Evolutionary conservation across 2,329 filamentous ascomycete species (phyloP), one percentile per base, ranked within the genome.

Genomic region (Teratosphaeria gauchensis): DNA sequence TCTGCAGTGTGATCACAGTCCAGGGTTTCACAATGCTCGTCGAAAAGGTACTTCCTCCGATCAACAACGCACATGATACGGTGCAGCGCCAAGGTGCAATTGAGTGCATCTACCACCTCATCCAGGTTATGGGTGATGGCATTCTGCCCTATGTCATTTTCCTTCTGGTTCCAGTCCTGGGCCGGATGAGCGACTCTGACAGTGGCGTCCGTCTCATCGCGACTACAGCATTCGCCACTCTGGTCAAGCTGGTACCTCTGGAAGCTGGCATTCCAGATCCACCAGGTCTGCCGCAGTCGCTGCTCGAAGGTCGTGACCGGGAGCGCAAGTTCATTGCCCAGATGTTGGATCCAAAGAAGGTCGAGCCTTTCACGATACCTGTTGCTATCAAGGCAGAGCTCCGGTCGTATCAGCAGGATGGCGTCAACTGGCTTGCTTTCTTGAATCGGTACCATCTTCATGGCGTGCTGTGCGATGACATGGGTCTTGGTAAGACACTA

Each of bases 91-190:
- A 99, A 76, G 94, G 94, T 62, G 91, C 90, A 5, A 94, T 95
- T 59, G 94, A 99, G 75, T 90, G 86, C 66, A 89, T 99, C 60
- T 99, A 99, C 71, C 94, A 99, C 74, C 79, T 99, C 60, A 99
- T 99, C 63, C 90, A 95, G 61, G 92, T 96, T 56, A 99, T 99
- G 94, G 94, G 95, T 62, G 94, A 97, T 71, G 83, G 84, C 42
- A 99, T 99, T 59, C 76, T 99, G 32, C 94, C 95, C 2, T 99
- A 99, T 69, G 94, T 99, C 63, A 96, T 99, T 68, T 99, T 99
- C 84, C 84, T 99, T 64, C 95, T 99, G 60, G 95, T 97, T 12
- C 94, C 94, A 14, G 94, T 99, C 3, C 82, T 99, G 55, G 94
- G 94, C 57, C 87, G 94, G 52, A 99, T 99, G 94, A 97, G 94